These are phyloP conservation scores for Fusarium xyrophilum DNA, from an alignment of 2,329 filamentous ascomycete genomes.

Conservation along the genomic window DNA sequence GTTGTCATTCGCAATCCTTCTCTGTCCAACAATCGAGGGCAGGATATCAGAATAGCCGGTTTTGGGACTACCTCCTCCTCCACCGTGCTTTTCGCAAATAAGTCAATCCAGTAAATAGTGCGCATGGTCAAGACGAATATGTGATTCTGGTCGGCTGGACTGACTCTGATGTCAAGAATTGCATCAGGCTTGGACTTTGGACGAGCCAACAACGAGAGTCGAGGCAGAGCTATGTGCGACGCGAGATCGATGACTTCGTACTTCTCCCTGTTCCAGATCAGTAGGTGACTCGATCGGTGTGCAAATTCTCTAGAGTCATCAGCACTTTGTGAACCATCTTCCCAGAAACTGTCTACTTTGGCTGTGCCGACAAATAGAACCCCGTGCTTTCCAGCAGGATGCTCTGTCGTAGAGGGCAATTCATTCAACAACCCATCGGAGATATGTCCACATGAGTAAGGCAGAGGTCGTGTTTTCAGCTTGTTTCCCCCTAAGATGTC, in stretches of 20 bases:
- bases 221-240: conserved; percentile 41
- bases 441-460: conserved; percentile 54
- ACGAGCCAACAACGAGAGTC: conserved; percentile 39
- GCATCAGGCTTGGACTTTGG: conserved; percentile 42
- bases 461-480: conserved; percentile 46
- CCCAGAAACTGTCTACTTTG: conserved; percentile 33
- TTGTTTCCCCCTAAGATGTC: conserved; percentile 56
- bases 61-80: conserved; percentile 11
- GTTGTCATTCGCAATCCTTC: conserved; percentile 43
- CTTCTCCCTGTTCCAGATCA: conserved; percentile 49
- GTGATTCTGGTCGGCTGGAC: conserved; percentile 55
- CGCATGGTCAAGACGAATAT: conserved; percentile 66
- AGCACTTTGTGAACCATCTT: conserved; percentile 16
- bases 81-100: conserved; percentile 38
- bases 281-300: conserved; percentile 37
- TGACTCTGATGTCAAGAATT: conserved; percentile 64
- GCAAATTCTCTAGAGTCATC: conserved; percentile 7
- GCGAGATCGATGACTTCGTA: conserved; percentile 49
- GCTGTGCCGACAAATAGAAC: conserved; percentile 51
- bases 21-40: conserved; percentile 41
- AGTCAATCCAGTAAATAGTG: conserved; percentile 57
- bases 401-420: conserved; percentile 43
- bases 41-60: conserved; percentile 41
- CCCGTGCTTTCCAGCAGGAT: conserved; percentile 50
- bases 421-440: conserved; percentile 47